Percentiles rank a stretch among this genome's conserved stretches.
These are phyloP conservation scores for Pseudoperonospora humuli DNA, from an alignment of 352 stramenopile genomes.

Conservation along the genomic window DNA sequence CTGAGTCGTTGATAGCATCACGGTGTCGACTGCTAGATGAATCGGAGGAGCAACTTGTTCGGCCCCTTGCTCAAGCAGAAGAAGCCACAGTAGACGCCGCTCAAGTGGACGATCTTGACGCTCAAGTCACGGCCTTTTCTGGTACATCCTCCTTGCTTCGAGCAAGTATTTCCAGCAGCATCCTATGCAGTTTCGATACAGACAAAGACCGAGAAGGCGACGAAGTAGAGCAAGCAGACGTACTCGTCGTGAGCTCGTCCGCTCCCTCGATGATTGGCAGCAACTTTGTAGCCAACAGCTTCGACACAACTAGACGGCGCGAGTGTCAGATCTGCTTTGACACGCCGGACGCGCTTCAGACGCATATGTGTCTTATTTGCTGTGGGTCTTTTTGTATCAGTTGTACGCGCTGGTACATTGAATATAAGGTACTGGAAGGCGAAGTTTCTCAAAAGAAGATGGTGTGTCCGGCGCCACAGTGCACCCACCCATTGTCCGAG, in stretches of 20 bases:
- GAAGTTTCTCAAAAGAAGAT: conserved; percentile 69
- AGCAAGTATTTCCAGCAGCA: conserved; percentile 40
- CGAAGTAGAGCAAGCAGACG: conserved; percentile 10
- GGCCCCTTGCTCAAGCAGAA: conserved; percentile 17
- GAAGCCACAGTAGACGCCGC: conserved; percentile 15
- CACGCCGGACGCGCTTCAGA: conserved; percentile 34
- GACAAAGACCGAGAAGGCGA: conserved; percentile 7
- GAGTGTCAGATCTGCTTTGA: conserved; percentile 79
- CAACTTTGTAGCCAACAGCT: conserved; percentile 7
- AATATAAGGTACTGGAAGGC: conserved; percentile 69
- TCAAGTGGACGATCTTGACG: conserved; percentile 32
- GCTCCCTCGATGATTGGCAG: conserved; percentile 6
- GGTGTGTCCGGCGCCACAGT: conserved; percentile 60
- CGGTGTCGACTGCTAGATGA: conserved; percentile 19
- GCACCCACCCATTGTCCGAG: conserved; percentile 34
- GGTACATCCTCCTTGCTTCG: conserved; percentile 27
- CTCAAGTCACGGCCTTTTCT: conserved; percentile 33
- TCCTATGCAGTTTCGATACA: conserved; percentile 1
- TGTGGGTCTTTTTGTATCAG: conserved; percentile 39
- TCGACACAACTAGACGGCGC: conserved; percentile 20
- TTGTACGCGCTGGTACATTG: conserved; percentile 66
- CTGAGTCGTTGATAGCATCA: conserved; percentile 23
- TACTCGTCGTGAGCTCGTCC: conserved; percentile 10
- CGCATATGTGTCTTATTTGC: conserved; percentile 42
- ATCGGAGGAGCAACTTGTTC: conserved; percentile 21